Conservation (phyloP, 2,329 filamentous ascomycete genomes). For the Pestalotiopsis sp. region DNA sequence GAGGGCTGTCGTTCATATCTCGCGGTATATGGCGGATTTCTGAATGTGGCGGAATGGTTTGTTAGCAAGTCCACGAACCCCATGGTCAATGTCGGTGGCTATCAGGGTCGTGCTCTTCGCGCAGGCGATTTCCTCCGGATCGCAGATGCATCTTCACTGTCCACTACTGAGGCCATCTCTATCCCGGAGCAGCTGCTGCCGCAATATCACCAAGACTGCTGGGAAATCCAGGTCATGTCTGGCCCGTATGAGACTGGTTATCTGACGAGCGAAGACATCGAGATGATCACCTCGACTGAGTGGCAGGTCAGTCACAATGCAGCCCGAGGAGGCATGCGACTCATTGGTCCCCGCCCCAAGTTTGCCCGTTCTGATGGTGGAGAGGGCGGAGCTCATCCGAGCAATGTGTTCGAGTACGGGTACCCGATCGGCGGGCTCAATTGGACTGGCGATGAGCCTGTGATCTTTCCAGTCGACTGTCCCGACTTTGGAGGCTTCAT, state of each 20-base stretch:
- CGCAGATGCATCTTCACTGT: slow-evolving; percentile 34
- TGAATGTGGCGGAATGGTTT: slow-evolving; percentile 54
- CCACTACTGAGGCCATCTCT: slow-evolving; percentile 16
- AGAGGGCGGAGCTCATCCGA: slow-evolving; percentile 63
- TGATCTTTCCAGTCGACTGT: slow-evolving; percentile 59
- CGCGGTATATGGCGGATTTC: slow-evolving; percentile 44
- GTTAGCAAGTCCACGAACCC: slow-evolving; percentile 60
- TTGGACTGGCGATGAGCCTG: slow-evolving; percentile 61
- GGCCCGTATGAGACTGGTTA: slow-evolving; percentile 59
- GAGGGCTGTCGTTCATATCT: slow-evolving; percentile 59
- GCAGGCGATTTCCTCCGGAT: slow-evolving; percentile 54
- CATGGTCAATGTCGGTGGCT: slow-evolving; percentile 57
- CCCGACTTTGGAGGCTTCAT: slow-evolving; percentile 64
- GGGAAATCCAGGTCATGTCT: slow-evolving; percentile 54
- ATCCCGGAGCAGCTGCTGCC: slow-evolving; percentile 48
- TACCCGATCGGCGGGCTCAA: slow-evolving; percentile 60
- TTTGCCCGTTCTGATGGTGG: slow-evolving; percentile 62
- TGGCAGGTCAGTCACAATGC: slow-evolving; percentile 64
- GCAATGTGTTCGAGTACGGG: slow-evolving; percentile 59
- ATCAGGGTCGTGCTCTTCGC: slow-evolving; percentile 56
- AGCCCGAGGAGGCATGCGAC: slow-evolving; percentile 58
- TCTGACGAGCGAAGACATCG: slow-evolving; percentile 49
- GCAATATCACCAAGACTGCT: slow-evolving; percentile 42
- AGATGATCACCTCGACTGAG: slow-evolving; percentile 56
- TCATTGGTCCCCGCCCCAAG: slow-evolving; percentile 57